Percentiles rank a stretch among this genome's conserved stretches.
Conservation (phyloP, 345 rosid genomes). For the Arabidopsis suecica region DNA sequence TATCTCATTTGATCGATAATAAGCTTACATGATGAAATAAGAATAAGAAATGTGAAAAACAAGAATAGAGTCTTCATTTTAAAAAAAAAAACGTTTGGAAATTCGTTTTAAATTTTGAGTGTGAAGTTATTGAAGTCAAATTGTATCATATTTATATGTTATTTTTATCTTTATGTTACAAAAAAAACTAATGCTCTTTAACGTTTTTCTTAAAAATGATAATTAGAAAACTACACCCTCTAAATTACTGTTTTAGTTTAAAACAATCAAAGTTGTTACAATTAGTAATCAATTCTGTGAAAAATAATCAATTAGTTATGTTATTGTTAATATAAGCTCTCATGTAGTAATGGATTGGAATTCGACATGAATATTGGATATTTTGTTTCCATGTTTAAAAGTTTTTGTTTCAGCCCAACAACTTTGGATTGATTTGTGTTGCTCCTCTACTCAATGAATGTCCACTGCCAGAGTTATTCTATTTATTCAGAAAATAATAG, state of each 20-base stretch:
- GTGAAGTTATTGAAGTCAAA: background rate
- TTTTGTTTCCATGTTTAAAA: background rate
- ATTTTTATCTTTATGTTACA: background rate
- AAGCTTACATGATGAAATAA: constrained; percentile 11
- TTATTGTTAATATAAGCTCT: too few relatives aligned
- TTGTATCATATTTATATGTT: background rate
- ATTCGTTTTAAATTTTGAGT: background rate
- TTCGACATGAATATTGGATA: background rate
- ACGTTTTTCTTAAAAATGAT: background rate
- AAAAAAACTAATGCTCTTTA: background rate
- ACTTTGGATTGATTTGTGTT: background rate
- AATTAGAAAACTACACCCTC: background rate
- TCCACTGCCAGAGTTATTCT: too few relatives aligned
- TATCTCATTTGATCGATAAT: background rate
- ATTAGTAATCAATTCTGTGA: background rate
- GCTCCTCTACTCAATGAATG: too few relatives aligned
- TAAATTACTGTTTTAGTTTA: background rate
- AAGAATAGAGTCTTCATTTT: background rate
- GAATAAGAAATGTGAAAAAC: background rate
- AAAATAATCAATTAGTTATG: too few relatives aligned
- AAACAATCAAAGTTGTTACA: background rate
- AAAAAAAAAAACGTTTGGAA: background rate
- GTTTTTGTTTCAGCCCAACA: constrained; percentile 4
- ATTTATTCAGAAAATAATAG: too few relatives aligned
- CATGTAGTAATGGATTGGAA: background rate